Conservation (phyloP, 164 flowering plant genomes). For the Amborella trichopoda region DNA sequence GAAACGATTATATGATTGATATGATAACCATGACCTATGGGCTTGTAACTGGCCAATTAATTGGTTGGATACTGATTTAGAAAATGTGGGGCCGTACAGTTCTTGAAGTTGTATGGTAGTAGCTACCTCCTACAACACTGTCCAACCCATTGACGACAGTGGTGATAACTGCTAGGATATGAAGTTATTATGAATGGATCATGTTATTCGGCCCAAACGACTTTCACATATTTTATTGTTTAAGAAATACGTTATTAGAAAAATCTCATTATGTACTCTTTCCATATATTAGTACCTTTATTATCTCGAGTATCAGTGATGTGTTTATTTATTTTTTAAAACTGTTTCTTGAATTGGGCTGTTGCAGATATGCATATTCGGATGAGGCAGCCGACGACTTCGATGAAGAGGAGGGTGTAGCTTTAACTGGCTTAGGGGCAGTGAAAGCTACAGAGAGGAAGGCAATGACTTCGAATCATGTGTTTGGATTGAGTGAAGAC, state of each 20-base stretch:
- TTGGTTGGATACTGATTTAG: no score
- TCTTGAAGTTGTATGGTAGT: no score
- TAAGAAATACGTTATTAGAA: not conserved
- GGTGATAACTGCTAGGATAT: not conserved
- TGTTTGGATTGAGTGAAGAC: constrained; percentile 27
- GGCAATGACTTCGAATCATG: constrained; percentile 13
- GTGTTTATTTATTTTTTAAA: not conserved
- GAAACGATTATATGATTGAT: no score
- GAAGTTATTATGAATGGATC: not conserved
- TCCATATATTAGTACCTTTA: not conserved
- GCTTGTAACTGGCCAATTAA: no score
- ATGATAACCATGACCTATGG: no score
- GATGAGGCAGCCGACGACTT: constrained; percentile 56
- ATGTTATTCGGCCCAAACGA: not conserved
- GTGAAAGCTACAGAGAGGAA: constrained; percentile 26
- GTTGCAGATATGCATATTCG: constrained; percentile 43
- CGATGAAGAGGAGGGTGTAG: constrained; percentile 47
- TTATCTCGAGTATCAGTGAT: no score
- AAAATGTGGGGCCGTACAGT: no score
- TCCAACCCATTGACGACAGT: no score
- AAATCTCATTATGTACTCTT: not conserved
- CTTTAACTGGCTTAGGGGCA: constrained; percentile 29
- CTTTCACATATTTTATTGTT: not conserved
- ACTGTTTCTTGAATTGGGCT: not conserved
- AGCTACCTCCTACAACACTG: no score